Percentiles rank a stretch among this genome's conserved stretches.
These are phyloP conservation scores for Pseudocercospora pini-densiflorae DNA, from an alignment of 2,329 filamentous ascomycete species.

Conservation along the genomic window DNA sequence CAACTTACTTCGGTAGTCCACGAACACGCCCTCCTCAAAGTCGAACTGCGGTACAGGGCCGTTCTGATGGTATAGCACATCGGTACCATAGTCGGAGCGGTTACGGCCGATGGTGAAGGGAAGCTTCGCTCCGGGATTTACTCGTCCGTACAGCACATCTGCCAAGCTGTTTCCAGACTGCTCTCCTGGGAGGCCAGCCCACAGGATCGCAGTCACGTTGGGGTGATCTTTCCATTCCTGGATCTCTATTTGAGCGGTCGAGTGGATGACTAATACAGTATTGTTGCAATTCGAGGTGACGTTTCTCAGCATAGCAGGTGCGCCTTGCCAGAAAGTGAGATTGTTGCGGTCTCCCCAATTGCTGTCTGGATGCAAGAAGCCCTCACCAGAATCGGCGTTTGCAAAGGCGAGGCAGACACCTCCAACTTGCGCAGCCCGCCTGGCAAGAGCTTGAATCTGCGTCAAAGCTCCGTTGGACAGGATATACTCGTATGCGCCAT, in stretches of 20 bases:
- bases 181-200: constrained; percentile 61
- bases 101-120: constrained; percentile 75
- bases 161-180: constrained; percentile 34
- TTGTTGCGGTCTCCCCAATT: constrained; percentile 91
- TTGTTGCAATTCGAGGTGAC: constrained; percentile 43
- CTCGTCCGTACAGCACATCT: constrained; percentile 26
- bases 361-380: constrained; percentile 78
- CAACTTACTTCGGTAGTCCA: constrained; percentile 67
- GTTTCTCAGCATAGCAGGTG: constrained; percentile 34
- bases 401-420: constrained; percentile 76
- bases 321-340: constrained; percentile 47
- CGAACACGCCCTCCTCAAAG: constrained; percentile 78
- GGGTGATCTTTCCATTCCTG: constrained; percentile 80
- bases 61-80: constrained; percentile 67
- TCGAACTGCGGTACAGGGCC: constrained; percentile 72
- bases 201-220: constrained; percentile 75
- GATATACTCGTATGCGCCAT: constrained; percentile 65
- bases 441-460: constrained; percentile 56
- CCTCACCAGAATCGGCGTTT: constrained; percentile 84
- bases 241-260: constrained; percentile 79
- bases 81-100: constrained; percentile 69
- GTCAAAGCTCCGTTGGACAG: constrained; percentile 60
- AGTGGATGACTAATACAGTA: constrained; percentile 84
- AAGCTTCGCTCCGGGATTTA: constrained; percentile 27
- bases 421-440: constrained; percentile 54